phyloP scores from a whole-genome alignment of 2,329 filamentous ascomycete species.

The Teratosphaeria viscida region DNA sequence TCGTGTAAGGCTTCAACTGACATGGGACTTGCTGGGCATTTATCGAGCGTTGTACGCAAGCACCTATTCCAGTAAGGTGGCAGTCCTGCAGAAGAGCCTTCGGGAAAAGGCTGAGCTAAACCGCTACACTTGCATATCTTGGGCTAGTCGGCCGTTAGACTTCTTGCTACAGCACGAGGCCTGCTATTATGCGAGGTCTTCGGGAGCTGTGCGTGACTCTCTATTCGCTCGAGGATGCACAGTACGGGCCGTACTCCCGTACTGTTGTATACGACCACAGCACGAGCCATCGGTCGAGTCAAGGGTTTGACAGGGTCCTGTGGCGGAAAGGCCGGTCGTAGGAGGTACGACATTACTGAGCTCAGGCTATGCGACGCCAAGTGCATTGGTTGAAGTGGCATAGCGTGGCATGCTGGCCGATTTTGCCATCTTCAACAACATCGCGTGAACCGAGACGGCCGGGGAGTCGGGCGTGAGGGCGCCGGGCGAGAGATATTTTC shows the following conservation, averaged over 20 bases:
- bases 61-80: neutral
- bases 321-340: neutral
- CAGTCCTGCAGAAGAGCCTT: neutral
- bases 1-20: no score
- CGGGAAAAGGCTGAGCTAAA: neutral
- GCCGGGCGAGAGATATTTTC: neutral
- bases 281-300: neutral
- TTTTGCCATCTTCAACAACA: neutral
- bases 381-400: neutral
- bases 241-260: neutral
- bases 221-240: neutral
- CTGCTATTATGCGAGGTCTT: neutral
- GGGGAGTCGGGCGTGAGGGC: neutral
- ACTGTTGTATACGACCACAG: neutral
- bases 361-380: neutral
- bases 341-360: neutral
- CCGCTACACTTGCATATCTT: neutral
- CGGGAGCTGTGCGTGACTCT: neutral
- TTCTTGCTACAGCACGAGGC: neutral
- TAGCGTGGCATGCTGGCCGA: neutral
- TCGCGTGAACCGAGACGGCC: no score
- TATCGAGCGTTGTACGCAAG: neutral
- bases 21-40: neutral
- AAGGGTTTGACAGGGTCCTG: neutral
- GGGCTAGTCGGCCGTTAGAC: neutral